phyloP scores from a whole-genome alignment of 2,329 filamentous ascomycete species.

The Apiospora koreana region DNA sequence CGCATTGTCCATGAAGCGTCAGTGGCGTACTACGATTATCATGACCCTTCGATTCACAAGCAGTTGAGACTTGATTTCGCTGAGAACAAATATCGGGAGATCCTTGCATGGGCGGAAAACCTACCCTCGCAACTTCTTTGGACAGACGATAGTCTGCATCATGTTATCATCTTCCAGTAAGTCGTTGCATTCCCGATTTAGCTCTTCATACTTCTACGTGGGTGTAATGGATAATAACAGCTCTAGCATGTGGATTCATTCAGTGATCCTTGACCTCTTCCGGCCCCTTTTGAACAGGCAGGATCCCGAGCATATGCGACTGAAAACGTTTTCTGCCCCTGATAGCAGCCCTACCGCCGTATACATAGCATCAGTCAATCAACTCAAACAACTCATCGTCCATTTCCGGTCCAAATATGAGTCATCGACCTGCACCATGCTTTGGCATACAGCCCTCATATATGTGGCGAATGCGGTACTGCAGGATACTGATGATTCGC shows the following conservation, averaged over 20 bases:
- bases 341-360: slow-evolving; percentile 30
- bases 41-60: slow-evolving; percentile 4
- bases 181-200: slow-evolving; percentile 15
- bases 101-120: slow-evolving; percentile 40
- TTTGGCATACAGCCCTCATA: slow-evolving; percentile 42
- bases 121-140: slow-evolving; percentile 30
- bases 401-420: slow-evolving; percentile 35
- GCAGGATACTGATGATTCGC: slow-evolving; percentile 30
- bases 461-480: slow-evolving; percentile 40
- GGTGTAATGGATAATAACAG: not conserved
- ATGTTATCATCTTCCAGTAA: slow-evolving; percentile 39
- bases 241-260: slow-evolving; percentile 41
- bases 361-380: slow-evolving; percentile 35
- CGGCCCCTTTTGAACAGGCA: slow-evolving; percentile 25
- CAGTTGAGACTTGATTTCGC: slow-evolving; percentile 26
- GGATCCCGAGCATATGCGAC: not conserved
- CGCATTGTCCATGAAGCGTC: slow-evolving; percentile 33
- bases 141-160: slow-evolving; percentile 29
- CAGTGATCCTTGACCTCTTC: slow-evolving; percentile 38
- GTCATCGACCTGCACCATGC: slow-evolving; percentile 36
- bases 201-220: not conserved
- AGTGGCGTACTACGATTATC: slow-evolving; percentile 29
- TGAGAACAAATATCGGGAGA: slow-evolving; percentile 40
- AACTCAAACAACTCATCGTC: slow-evolving; percentile 40
- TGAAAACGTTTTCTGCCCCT: slow-evolving; percentile 34